Evolutionary conservation across 306 rosid genomes (phyloP), one percentile per base, ranked within the genome.

Genomic region (Ceratonia siliqua): DNA sequence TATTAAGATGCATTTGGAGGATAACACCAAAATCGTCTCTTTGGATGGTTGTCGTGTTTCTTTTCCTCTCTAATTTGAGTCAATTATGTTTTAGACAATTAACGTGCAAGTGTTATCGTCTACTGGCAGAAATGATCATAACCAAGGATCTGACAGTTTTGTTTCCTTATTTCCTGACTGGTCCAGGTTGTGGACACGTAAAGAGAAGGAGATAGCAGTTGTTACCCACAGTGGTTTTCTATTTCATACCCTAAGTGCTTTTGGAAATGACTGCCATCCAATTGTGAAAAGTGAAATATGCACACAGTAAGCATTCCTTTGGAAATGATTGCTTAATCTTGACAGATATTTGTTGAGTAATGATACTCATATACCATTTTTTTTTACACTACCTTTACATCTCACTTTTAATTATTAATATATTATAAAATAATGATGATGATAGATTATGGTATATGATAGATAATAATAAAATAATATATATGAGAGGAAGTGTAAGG

Each of bases 121-220:
- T 50, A 33, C 46, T 8, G 67, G 43, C 62, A 20, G 53, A 49
- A 72, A 83, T 70, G 73, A 15, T 48, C 61, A 49, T 24, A 63
- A 54, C 56, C 1, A 35, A 25, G 49, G 43, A 25, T 42, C 57
- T 49, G 48, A 65, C 41, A 5, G 9, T 11, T 72, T 79, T 66
- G 24, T 57, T 68, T n/a, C n/a, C 35, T n/a, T 43, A 22, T 48
- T 63, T 50, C 9, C 2, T 36, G 21, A 66, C 55, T 67, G 68
- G 11, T 81, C 55, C 87, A 94, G 99, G 99, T 68, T 94, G 83
- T 94, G 97, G 98, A 90, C 96, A 3, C 91, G 96, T 20, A 78
- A 94, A 84, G 97, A 94, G 84, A 87, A 88, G 61, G 92, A 94
- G 83, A 94, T 94, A 68, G 98, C 96, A 53, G 83, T 94, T 73